Base-by-base conservation (phyloP, 139 green algal species). In the Ettlia oleoabundans region DNA sequence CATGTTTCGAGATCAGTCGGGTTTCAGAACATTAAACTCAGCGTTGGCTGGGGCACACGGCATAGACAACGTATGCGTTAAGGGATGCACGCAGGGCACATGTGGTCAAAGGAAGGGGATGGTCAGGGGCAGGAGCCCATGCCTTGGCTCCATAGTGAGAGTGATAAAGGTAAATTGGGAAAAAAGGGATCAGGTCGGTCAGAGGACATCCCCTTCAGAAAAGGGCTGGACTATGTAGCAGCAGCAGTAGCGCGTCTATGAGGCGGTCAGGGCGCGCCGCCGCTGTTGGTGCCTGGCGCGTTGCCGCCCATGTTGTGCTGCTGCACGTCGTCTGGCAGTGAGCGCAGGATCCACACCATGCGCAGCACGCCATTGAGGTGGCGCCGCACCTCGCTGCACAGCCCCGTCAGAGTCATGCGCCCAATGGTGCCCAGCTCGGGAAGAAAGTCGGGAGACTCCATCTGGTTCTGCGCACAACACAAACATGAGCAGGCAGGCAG, bases 311-410 rank as follows among this genome's bases (percentile, higher is more conserved):
- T 38, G 73, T 69, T 80, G 35, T 80, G 72, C 72, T 80, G 73
- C 72, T 80, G 73, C 52, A 80, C 73, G 51, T 80, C 73, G 73
- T 80, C 73, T 33, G 73, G 73, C 52, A 80, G 73, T 4, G 73
- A 80, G 65, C 79, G 79, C 79, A 84, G 47, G 35, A 78, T 61
- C 79, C 79, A 84, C 2, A 78, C 67, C 79, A 84, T 84, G 52
- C 55, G 67, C 68, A 84, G 68, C 68, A 84, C 79, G 52, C 47
- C 52, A 38, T 78, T 72, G 18, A 84, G 52, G 52, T 84, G 79
- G 21, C 67, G 67, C 68, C 68, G 67, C 18, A 84, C 32, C 67
- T 84, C 79, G 38, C n/a, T 42, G 68, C 79, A 76, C 79, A 79
- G 42, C 26, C 68, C 53, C 0, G 55, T 72, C 33, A 84, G 67